Evolutionary conservation across 1,139 yeast genomes (phyloP).

Genomic region (Saccharomycopsis hybrid): DNA sequence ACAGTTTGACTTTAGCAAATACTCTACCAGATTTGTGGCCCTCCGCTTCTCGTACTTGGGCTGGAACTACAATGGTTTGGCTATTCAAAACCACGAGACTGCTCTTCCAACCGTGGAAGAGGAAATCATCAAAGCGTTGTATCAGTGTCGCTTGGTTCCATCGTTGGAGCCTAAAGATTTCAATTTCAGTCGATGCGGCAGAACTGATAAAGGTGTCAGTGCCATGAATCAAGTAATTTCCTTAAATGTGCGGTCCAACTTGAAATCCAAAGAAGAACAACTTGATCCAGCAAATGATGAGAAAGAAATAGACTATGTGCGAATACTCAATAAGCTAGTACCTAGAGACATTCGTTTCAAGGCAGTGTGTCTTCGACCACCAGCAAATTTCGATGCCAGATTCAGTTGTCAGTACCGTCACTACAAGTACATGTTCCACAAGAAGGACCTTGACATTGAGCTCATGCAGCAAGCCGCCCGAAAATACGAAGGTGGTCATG

Average conservation of each 20-base stretch:
- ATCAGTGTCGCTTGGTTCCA: constrained; percentile 60
- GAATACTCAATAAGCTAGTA: constrained; percentile 65
- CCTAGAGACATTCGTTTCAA: constrained; percentile 84
- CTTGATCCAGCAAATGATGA: constrained; percentile 46
- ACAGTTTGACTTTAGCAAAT: constrained; percentile 62
- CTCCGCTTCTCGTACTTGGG: constrained; percentile 82
- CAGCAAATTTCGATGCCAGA: constrained; percentile 79
- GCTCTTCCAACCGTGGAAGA: constrained; percentile 87
- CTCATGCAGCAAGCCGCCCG: constrained; percentile 67
- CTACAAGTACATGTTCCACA: constrained; percentile 71
- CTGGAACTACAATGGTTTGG: constrained; percentile 91
- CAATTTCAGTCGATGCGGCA: constrained; percentile 86
- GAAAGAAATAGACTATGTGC: constrained; percentile 69
- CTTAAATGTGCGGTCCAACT: constrained; percentile 62
- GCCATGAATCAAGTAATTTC: constrained; percentile 95
- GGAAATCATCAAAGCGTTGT: constrained; percentile 62
- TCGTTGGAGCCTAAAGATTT: constrained; percentile 50
- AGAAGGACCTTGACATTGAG: constrained; percentile 50
- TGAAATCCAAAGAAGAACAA: constrained; percentile 53
- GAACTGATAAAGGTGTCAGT: constrained; percentile 95
- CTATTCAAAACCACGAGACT: constrained; percentile 67
- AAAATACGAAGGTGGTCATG: constrained; percentile 68
- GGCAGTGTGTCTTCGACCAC: constrained; percentile 77
- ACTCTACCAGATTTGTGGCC: constrained; percentile 67
- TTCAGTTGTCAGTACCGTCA: constrained; percentile 82